A percentile compares a stretch with the other conserved stretches of the same genome.
Evolutionary conservation across 2,329 filamentous ascomycete species (phyloP).

Genomic region (Fusarium heterosporum): DNA sequence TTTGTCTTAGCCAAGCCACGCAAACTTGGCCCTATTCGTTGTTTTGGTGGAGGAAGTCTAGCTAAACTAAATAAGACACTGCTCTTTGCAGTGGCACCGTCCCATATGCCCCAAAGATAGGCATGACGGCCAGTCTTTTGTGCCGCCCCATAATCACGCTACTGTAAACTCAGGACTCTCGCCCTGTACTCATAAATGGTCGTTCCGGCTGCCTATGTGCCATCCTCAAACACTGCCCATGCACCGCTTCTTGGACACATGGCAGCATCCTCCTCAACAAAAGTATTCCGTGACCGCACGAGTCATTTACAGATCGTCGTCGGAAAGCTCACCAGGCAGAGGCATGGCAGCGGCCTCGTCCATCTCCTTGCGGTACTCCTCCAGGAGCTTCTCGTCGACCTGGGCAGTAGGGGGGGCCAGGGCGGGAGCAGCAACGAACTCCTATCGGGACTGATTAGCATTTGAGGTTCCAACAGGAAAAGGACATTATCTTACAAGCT

Average conservation of each 20-base stretch:
- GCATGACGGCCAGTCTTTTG: conserved; percentile 47
- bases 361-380: conserved; percentile 91
- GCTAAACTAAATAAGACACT: conserved; percentile 51
- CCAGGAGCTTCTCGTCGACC: conserved; percentile 86
- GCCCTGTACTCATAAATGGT: conserved; percentile 54
- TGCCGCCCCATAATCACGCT: conserved; percentile 53
- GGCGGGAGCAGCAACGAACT: conserved; percentile 95
- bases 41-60: conserved; percentile 53
- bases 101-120: conserved; percentile 49
- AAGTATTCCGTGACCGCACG: conserved; percentile 45
- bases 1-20: conserved; percentile 47
- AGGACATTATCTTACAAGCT: conserved; percentile 36
- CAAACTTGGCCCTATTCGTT: conserved; percentile 46
- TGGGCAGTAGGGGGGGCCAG: conserved; percentile 92
- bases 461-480: not conserved
- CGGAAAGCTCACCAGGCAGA: conserved; percentile 94
- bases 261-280: conserved; percentile 49
- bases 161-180: conserved; percentile 51
- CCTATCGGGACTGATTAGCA: conserved; percentile 64
- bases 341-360: conserved; percentile 80
- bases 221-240: conserved; percentile 47
- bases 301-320: conserved; percentile 70
- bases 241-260: conserved; percentile 38
- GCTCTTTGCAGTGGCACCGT: conserved; percentile 50
- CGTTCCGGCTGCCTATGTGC: conserved; percentile 51